These are phyloP conservation scores for Gamsiella multidivaricata DNA, from an alignment of 192 early-diverging fungal species.

Conservation along the genomic window DNA sequence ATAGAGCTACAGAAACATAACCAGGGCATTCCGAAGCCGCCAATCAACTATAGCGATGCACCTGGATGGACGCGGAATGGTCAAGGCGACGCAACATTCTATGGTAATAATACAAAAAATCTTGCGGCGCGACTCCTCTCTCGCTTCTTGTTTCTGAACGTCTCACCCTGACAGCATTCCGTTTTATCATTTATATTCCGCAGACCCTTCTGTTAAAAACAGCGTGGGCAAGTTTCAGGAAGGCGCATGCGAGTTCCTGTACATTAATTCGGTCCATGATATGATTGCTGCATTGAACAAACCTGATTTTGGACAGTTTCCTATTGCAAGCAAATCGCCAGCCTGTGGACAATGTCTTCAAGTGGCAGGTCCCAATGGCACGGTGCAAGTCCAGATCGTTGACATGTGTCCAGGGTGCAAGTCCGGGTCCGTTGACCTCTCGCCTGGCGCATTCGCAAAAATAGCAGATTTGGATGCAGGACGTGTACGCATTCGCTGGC, in stretches of 20 bases:
- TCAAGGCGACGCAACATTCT: constrained; percentile 62
- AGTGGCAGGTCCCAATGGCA: constrained; percentile 62
- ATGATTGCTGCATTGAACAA: constrained; percentile 53
- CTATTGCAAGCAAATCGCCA: constrained; percentile 55
- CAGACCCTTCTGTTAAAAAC: constrained; percentile 19
- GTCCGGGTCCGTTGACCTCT: constrained; percentile 51
- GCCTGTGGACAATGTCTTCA: constrained; percentile 64
- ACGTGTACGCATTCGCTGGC: constrained; percentile 47
- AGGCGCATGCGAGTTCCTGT: constrained; percentile 41
- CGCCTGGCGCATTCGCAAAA: constrained; percentile 45
- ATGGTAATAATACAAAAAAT: constrained; percentile 39
- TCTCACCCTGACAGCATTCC: too few species aligned
- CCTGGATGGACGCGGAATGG: constrained; percentile 35
- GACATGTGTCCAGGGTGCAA: constrained; percentile 61
- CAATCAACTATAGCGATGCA: constrained; percentile 34
- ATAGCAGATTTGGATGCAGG: constrained; percentile 48
- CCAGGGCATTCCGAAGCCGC: constrained; percentile 11
- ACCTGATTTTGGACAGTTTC: constrained; percentile 60
- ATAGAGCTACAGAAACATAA: constrained; percentile 31
- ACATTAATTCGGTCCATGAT: constrained; percentile 26
- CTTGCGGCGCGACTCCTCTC: background rate
- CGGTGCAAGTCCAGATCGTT: constrained; percentile 59
- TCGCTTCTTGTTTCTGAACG: constrained; percentile 39
- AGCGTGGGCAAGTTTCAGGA: constrained; percentile 10
- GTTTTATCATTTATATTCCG: too few species aligned